Percentiles rank a stretch among this genome's conserved stretches.
These are phyloP conservation scores for Eucalyptus erythrocorys DNA, from an alignment of 345 rosid genomes.

Conservation along the genomic window DNA sequence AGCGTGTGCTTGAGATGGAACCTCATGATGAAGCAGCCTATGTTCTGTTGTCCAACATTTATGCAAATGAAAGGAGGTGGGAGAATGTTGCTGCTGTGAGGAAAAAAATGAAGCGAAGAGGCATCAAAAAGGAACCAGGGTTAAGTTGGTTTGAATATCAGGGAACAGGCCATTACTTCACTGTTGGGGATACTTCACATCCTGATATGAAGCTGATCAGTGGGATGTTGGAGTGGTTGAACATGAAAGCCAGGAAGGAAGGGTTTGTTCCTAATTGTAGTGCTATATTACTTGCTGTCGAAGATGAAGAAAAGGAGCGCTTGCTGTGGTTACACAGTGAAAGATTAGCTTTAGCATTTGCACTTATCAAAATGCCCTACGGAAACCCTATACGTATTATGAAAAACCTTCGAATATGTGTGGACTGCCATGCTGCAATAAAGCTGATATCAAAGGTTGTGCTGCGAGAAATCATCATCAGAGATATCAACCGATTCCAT, in stretches of 20 bases:
- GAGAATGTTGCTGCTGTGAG: constrained; percentile 48
- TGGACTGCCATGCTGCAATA: constrained; percentile 65
- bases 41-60: constrained; percentile 67
- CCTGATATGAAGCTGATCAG: constrained; percentile 51
- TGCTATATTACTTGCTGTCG: constrained; percentile 43
- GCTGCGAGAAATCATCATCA: constrained; percentile 51
- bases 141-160: constrained; percentile 83
- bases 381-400: constrained; percentile 48
- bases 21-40: constrained; percentile 69
- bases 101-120: constrained; percentile 52
- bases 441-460: constrained; percentile 57
- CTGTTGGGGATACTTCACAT: constrained; percentile 55
- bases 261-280: constrained; percentile 49
- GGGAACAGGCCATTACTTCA: constrained; percentile 55
- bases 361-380: constrained; percentile 35
- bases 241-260: constrained; percentile 45
- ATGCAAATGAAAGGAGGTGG: constrained; percentile 68
- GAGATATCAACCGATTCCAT: constrained; percentile 87
- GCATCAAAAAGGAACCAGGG: constrained; percentile 79
- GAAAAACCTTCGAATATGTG: constrained; percentile 73
- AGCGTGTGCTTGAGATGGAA: constrained; percentile 46
- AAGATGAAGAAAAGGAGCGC: constrained; percentile 47
- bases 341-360: constrained; percentile 78
- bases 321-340: constrained; percentile 80
- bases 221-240: constrained; percentile 87